Conservation (phyloP, 2,329 filamentous ascomycete genomes). For the Penicillium janthinellum region DNA sequence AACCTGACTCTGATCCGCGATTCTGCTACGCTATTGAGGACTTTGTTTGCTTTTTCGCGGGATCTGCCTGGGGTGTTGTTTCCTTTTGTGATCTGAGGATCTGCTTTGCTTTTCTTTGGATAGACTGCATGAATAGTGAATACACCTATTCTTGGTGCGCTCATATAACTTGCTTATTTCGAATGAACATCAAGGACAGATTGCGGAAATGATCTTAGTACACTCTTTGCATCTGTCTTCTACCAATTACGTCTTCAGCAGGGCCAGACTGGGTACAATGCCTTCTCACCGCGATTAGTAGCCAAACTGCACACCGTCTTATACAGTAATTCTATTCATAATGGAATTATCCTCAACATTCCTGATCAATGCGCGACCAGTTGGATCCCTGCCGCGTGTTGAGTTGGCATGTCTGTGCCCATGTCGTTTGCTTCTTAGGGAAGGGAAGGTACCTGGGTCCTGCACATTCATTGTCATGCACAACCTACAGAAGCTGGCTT, state of each 20-base stretch:
- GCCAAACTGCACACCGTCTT: neutral
- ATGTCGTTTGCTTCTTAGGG: neutral
- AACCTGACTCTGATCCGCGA: neutral
- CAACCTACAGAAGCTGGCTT: neutral
- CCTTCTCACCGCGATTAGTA: neutral
- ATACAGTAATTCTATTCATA: neutral
- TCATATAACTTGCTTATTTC: neutral
- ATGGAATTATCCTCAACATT: slow-evolving; percentile 10
- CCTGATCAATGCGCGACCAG: slow-evolving; percentile 4
- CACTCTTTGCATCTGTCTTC: too few relatives aligned
- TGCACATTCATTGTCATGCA: neutral
- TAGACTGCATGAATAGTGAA: neutral
- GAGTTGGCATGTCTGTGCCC: slow-evolving; percentile 18
- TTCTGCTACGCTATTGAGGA: slow-evolving; percentile 5
- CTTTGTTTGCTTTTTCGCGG: slow-evolving; percentile 4
- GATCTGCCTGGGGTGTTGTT: neutral
- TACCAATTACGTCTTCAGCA: neutral
- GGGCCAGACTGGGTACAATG: neutral
- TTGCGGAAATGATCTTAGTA: neutral
- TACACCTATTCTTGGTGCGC: too few relatives aligned
- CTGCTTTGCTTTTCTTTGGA: neutral
- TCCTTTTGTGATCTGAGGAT: neutral
- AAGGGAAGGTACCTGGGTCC: neutral
- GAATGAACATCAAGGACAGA: neutral
- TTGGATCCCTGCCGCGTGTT: slow-evolving; percentile 6